A percentile compares a stretch with the other conserved stretches of the same genome.
Conservation (phyloP, 208 protist species). For the Histomonas meleagridis region DNA sequence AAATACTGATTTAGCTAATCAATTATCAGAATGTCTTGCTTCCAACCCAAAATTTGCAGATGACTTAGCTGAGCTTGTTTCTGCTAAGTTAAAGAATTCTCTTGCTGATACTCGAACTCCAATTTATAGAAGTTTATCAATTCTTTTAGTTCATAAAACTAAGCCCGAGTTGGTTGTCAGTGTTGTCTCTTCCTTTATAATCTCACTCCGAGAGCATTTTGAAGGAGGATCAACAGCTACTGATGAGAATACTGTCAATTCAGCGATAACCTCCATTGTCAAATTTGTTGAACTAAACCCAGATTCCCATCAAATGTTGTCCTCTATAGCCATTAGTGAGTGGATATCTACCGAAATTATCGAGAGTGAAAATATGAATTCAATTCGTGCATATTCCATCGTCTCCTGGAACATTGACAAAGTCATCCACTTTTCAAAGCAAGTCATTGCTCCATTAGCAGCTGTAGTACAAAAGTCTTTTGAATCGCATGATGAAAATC, state of each 20-base stretch:
- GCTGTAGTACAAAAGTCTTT: neutral
- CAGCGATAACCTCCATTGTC: neutral
- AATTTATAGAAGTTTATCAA: neutral
- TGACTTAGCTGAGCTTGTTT: neutral
- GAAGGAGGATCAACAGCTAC: neutral
- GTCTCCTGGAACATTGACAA: neutral
- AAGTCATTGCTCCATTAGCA: neutral
- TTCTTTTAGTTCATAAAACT: neutral
- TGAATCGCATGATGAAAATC: neutral
- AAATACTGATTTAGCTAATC: neutral
- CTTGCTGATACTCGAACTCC: neutral
- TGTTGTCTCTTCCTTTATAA: neutral
- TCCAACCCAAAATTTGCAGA: neutral
- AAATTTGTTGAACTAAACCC: neutral
- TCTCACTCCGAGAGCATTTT: neutral
- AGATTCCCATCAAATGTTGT: neutral
- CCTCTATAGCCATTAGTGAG: neutral
- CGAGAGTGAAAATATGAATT: neutral
- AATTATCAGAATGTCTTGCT: neutral
- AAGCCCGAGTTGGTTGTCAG: neutral
- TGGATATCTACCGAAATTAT: constrained; percentile 5
- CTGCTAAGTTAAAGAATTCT: neutral
- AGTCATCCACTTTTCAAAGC: neutral
- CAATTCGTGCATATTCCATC: neutral
- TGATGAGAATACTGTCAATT: neutral